These are phyloP conservation scores for Anisodus acutangulus DNA, from an alignment of 257 asterid species.

Conservation along the genomic window DNA sequence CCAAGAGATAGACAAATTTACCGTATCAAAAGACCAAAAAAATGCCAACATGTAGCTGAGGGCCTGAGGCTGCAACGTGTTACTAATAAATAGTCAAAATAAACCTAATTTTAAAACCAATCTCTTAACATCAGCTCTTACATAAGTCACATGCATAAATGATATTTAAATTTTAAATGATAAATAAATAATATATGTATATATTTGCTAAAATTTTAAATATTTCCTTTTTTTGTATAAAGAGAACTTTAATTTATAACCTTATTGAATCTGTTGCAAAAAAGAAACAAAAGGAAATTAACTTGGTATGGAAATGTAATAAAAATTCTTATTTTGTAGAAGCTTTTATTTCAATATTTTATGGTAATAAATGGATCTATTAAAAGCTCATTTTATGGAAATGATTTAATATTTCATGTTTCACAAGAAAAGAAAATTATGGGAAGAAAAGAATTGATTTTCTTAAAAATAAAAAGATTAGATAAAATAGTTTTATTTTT, in stretches of 20 bases:
- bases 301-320: too few species aligned
- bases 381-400: background rate
- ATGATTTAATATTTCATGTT: background rate
- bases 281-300: background rate
- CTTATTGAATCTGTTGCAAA: background rate
- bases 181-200: background rate
- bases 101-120: background rate
- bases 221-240: background rate
- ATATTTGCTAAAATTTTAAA: background rate
- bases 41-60: conserved; percentile 17
- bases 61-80: conserved; percentile 1
- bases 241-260: background rate
- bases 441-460: too few species aligned
- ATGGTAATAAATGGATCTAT: background rate
- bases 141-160: conserved; percentile 26
- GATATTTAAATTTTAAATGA: too few species aligned
- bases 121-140: conserved; percentile 27
- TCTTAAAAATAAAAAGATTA: too few species aligned
- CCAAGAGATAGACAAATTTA: background rate
- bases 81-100: background rate
- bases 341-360: background rate
- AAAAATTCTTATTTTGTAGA: background rate
- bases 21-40: conserved; percentile 26
- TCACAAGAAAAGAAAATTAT: background rate
- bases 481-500: too few species aligned